Evolutionary conservation across 2,329 filamentous ascomycete species (phyloP).

Genomic region (Byssochlamys sp.): DNA sequence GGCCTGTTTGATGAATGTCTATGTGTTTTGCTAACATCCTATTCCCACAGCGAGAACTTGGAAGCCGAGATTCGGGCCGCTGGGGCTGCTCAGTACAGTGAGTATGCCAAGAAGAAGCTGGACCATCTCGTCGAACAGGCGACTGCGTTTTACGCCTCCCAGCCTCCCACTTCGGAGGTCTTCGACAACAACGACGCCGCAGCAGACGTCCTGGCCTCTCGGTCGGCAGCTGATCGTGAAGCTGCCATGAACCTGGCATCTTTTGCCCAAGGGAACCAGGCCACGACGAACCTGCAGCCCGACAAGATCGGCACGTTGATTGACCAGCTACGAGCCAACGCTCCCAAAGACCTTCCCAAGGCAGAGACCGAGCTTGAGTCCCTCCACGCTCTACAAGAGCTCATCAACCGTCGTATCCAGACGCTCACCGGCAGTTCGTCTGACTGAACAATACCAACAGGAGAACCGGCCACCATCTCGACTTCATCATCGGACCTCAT

Average conservation of each 20-base stretch:
- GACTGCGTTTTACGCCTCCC: constrained; percentile 19
- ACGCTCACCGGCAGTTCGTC: constrained; percentile 8
- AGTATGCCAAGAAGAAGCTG: constrained; percentile 16
- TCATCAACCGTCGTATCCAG: constrained; percentile 22
- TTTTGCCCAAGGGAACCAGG: constrained; percentile 15
- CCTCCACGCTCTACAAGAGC: constrained; percentile 20
- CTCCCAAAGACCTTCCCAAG: constrained; percentile 15
- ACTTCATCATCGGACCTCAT: background rate
- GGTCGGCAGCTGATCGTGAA: constrained; percentile 21
- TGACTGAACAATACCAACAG: background rate
- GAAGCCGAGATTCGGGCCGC: constrained; percentile 12
- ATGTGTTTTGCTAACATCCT: constrained; percentile 5
- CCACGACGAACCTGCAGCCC: constrained; percentile 6
- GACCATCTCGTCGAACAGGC: constrained; percentile 18
- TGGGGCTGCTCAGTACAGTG: constrained; percentile 12
- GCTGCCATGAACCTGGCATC: constrained; percentile 22
- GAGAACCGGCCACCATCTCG: background rate
- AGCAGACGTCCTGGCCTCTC: constrained; percentile 14
- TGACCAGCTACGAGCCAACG: constrained; percentile 20
- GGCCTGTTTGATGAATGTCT: background rate
- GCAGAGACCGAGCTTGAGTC: constrained; percentile 21
- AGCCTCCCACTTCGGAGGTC: constrained; percentile 10
- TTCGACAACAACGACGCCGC: constrained; percentile 11
- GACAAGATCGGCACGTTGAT: constrained; percentile 20
- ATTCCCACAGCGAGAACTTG: constrained; percentile 12